phyloP scores from a whole-genome alignment of 2,329 filamentous ascomycete genomes.

The Penicillium occitanis region DNA sequence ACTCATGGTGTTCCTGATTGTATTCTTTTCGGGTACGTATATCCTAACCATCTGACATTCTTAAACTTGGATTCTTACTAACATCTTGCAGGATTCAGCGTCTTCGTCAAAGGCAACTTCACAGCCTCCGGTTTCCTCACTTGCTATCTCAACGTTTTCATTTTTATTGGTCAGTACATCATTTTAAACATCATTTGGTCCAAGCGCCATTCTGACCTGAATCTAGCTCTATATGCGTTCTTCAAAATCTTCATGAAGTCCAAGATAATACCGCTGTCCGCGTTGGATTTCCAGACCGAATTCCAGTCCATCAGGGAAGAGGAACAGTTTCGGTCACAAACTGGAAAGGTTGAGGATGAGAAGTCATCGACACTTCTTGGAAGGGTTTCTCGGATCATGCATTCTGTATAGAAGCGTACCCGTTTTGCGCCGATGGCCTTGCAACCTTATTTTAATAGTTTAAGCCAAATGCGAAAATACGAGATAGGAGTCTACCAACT shows the following conservation, averaged over 20 bases:
- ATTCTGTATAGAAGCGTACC: neutral
- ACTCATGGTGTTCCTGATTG: slow-evolving; percentile 49
- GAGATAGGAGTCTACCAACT: neutral
- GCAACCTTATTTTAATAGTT: neutral
- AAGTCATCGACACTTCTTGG: neutral
- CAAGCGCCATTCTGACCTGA: neutral
- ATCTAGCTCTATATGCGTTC: slow-evolving; percentile 17
- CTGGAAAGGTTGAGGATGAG: neutral
- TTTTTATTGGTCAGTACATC: slow-evolving; percentile 57
- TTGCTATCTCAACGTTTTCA: slow-evolving; percentile 63
- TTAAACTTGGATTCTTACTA: neutral
- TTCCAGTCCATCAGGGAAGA: slow-evolving; percentile 16
- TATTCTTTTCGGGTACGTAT: slow-evolving; percentile 15
- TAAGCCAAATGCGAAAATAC: neutral
- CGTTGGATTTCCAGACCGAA: slow-evolving; percentile 22
- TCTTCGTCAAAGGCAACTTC: slow-evolving; percentile 52
- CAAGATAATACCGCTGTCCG: slow-evolving; percentile 14
- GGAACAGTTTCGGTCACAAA: neutral
- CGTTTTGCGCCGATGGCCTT: neutral
- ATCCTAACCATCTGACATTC: neutral
- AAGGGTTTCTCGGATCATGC: neutral
- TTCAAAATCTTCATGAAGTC: slow-evolving; percentile 25
- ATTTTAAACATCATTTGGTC: neutral
- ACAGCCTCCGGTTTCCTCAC: slow-evolving; percentile 62
- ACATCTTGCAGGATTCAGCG: slow-evolving; percentile 57